Evolutionary conservation across 176 grass and related monocot genomes (phyloP).

Genomic region (Triticum timopheevii): DNA sequence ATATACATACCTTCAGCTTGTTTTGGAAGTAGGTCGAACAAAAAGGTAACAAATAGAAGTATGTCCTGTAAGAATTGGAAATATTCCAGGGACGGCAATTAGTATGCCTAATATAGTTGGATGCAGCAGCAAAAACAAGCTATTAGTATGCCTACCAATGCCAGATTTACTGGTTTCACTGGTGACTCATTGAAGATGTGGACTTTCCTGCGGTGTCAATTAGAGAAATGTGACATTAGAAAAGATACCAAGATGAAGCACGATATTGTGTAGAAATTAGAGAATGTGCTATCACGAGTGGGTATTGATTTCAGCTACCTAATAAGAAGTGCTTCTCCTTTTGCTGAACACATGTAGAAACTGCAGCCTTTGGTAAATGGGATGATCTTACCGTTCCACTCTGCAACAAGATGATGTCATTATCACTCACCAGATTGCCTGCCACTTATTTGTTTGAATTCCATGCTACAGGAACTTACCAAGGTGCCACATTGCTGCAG

Average conservation of each 20-base stretch:
- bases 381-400: constrained; percentile 73
- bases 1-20: constrained; percentile 53
- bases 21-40: constrained; percentile 68
- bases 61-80: constrained; percentile 61
- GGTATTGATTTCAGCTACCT: constrained; percentile 44
- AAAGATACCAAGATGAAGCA: not conserved
- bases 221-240: too few species aligned
- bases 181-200: constrained; percentile 60
- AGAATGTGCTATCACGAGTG: not conserved
- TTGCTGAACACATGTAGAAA: constrained; percentile 59
- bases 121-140: constrained; percentile 7
- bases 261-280: not conserved
- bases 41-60: constrained; percentile 41
- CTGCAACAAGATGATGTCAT: constrained; percentile 39
- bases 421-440: not conserved
- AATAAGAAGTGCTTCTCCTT: constrained; percentile 40
- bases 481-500: constrained; percentile 72
- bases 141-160: constrained; percentile 44
- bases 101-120: constrained; percentile 12
- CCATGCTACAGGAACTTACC: constrained; percentile 37
- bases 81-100: constrained; percentile 27
- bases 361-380: constrained; percentile 74
- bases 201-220: constrained; percentile 43
- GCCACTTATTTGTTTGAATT: not conserved
- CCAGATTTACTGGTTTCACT: constrained; percentile 53